phyloP scores from a whole-genome alignment of 73 alveolate genomes.

The Uronychia binucleata region DNA sequence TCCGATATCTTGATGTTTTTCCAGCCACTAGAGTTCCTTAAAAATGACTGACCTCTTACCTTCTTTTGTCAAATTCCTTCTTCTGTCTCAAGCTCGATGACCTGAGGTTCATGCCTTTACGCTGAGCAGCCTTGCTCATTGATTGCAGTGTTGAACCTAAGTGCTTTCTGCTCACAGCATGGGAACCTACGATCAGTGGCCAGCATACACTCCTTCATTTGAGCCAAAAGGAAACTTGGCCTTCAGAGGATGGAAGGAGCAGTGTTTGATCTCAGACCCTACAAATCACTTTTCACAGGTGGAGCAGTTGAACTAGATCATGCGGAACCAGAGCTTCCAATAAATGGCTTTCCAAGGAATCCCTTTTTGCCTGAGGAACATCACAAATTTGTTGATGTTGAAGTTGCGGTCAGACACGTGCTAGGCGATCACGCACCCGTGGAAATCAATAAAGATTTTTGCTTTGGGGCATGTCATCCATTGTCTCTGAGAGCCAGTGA shows the following conservation, averaged over 20 bases:
- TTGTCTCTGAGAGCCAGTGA: conserved; percentile 24
- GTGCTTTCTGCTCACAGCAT: conserved; percentile 59
- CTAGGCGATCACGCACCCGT: conserved; percentile 21
- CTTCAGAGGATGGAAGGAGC: conserved; percentile 60
- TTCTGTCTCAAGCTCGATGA: no score
- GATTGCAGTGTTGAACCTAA: conserved; percentile 45
- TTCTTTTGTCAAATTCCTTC: no score
- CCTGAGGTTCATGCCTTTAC: conserved; percentile 32
- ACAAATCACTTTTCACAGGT: conserved; percentile 30
- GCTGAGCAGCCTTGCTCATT: conserved; percentile 56
- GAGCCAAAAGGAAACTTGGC: conserved; percentile 45
- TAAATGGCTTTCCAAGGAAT: conserved; percentile 4
- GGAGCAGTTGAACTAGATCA: conserved; percentile 35
- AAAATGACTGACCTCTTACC: no score
- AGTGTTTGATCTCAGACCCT: conserved; percentile 40
- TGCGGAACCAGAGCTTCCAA: conserved; percentile 67
- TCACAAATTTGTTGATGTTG: conserved; percentile 8
- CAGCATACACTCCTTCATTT: conserved; percentile 40
- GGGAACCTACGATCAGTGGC: no score
- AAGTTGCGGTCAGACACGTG: conserved; percentile 21
- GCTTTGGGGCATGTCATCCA: conserved; percentile 47
- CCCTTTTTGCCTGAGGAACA: neutral
- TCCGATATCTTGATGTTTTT: neutral
- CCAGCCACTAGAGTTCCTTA: neutral
- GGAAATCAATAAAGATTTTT: conserved; percentile 9